Evolutionary conservation across 352 stramenopile species (phyloP).

Genomic region (Phytophthora palmivora): DNA sequence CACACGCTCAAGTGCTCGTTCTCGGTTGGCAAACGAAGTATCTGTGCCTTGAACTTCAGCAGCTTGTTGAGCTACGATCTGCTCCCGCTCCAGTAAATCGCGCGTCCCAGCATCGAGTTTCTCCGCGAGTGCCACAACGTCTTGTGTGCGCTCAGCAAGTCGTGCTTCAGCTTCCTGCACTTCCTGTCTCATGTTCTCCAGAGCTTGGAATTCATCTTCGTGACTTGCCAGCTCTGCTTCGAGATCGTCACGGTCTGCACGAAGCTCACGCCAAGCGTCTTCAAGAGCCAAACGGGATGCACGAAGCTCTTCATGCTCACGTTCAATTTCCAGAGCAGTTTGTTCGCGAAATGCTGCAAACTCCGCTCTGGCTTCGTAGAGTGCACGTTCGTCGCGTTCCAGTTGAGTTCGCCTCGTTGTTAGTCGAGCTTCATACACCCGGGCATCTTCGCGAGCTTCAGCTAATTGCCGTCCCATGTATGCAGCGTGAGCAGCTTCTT

Average conservation of each 20-base stretch:
- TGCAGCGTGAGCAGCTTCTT: slow-evolving; percentile 48
- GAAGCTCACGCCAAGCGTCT: slow-evolving; percentile 44
- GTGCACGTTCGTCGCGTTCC: slow-evolving; percentile 51
- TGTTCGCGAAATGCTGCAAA: slow-evolving; percentile 67
- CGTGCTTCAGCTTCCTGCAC: slow-evolving; percentile 49
- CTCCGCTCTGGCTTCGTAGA: slow-evolving; percentile 56
- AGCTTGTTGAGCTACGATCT: slow-evolving; percentile 35
- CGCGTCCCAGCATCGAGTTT: slow-evolving; percentile 28
- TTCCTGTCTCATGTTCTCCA: slow-evolving; percentile 36
- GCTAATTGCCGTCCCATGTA: slow-evolving; percentile 53
- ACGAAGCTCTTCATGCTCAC: slow-evolving; percentile 39
- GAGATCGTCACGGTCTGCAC: slow-evolving; percentile 47
- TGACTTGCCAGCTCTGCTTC: slow-evolving; percentile 52
- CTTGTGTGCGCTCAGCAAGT: slow-evolving; percentile 42
- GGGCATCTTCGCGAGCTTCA: slow-evolving; percentile 52
- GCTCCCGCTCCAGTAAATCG: slow-evolving; percentile 36
- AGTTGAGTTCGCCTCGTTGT: slow-evolving; percentile 44
- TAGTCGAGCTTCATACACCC: slow-evolving; percentile 51
- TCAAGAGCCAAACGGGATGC: slow-evolving; percentile 40
- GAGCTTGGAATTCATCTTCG: slow-evolving; percentile 52
- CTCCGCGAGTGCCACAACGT: slow-evolving; percentile 33
- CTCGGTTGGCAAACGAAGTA: slow-evolving; percentile 24
- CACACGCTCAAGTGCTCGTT: slow-evolving; percentile 43
- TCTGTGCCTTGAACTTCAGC: slow-evolving; percentile 28
- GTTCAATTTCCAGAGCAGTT: slow-evolving; percentile 42